Percentiles rank a stretch among this genome's conserved stretches.
Conservation (phyloP, 768 basidiomycete species). For the Nevesoporus exiguus region DNA sequence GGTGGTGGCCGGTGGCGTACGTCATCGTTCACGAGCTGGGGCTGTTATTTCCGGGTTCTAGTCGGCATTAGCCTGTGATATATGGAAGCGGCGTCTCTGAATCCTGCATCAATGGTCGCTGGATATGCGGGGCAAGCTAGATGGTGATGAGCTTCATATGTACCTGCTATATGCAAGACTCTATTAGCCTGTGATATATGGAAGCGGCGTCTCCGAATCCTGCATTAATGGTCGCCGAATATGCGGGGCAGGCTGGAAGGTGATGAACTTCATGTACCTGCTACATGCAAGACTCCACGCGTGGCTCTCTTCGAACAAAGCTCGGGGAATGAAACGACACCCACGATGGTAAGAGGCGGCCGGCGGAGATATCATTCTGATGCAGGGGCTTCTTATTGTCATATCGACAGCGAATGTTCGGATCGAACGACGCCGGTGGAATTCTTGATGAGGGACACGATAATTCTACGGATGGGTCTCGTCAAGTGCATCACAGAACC, state of each 20-base stretch:
- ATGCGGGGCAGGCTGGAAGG: not conserved
- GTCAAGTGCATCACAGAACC: not conserved
- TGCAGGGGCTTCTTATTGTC: constrained; percentile 3
- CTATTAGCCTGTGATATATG: not conserved
- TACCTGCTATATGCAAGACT: not conserved
- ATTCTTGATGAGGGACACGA: not conserved
- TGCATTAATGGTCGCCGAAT: not conserved
- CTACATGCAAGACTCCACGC: not conserved
- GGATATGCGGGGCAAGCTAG: not conserved
- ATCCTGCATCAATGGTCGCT: not conserved
- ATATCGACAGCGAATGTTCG: constrained; percentile 3
- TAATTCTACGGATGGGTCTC: not conserved
- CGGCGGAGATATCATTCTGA: constrained; percentile 8
- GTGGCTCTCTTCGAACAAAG: not conserved
- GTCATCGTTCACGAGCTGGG: not conserved
- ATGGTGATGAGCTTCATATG: not conserved
- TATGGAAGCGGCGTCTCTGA: not conserved
- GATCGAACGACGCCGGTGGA: constrained; percentile 7
- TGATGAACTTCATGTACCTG: not conserved
- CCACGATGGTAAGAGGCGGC: not conserved
- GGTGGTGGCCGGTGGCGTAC: not conserved
- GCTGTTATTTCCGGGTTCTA: not conserved
- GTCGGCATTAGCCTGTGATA: not conserved
- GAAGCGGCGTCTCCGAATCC: not conserved
- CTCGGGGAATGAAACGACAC: not conserved